Conservation (phyloP, 495 filamentous ascomycete genomes). For the Beverwykella pulmonaria region DNA sequence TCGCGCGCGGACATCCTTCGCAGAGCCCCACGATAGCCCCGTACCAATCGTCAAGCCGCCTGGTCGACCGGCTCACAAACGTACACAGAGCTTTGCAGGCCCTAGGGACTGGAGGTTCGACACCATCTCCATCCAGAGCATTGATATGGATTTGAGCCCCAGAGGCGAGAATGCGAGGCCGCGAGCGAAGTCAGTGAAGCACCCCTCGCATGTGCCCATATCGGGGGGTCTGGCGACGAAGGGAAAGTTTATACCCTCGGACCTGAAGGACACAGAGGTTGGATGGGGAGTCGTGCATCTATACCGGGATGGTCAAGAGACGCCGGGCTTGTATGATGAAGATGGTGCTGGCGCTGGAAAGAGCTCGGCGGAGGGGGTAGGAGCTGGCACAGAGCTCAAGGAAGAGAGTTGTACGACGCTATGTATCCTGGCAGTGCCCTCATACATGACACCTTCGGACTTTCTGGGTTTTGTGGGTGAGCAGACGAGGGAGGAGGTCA, state of each 20-base stretch:
- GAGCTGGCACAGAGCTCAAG: slow-evolving; percentile 38
- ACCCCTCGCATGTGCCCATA: slow-evolving; percentile 38
- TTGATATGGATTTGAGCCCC: slow-evolving; percentile 52
- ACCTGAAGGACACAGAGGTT: slow-evolving; percentile 75
- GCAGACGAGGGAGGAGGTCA: slow-evolving; percentile 82
- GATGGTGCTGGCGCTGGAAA: slow-evolving; percentile 29
- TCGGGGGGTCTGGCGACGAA: slow-evolving; percentile 67
- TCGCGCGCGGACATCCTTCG: slow-evolving; percentile 18
- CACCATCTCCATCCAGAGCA: slow-evolving; percentile 64
- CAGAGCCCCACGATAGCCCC: slow-evolving; percentile 35
- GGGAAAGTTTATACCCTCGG: slow-evolving; percentile 74
- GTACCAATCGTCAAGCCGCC: slow-evolving; percentile 28
- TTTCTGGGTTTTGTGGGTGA: slow-evolving; percentile 93
- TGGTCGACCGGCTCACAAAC: slow-evolving; percentile 10
- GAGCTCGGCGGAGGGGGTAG: not conserved
- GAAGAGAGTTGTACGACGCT: slow-evolving; percentile 81
- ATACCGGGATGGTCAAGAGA: slow-evolving; percentile 83
- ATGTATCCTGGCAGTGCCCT: slow-evolving; percentile 92
- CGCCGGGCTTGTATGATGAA: slow-evolving; percentile 55
- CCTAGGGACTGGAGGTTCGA: slow-evolving; percentile 66
- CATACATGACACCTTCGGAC: slow-evolving; percentile 86
- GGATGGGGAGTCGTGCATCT: slow-evolving; percentile 94
- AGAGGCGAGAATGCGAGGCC: slow-evolving; percentile 29
- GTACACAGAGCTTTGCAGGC: slow-evolving; percentile 25
- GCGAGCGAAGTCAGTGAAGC: slow-evolving; percentile 36